Conservation (phyloP, 345 rosid genomes). For the Combretum micranthum region DNA sequence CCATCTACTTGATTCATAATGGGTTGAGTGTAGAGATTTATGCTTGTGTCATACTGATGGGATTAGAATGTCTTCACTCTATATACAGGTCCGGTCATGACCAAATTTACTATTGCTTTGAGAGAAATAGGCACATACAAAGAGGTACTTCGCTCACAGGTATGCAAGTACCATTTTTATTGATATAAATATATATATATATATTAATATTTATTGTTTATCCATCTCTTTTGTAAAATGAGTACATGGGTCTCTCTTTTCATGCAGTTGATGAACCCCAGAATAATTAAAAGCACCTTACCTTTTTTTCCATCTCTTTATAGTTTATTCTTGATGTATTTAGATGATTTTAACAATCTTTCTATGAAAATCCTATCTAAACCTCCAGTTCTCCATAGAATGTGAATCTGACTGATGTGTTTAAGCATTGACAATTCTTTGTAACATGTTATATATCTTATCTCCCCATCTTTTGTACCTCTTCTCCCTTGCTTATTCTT, state of each 20-base stretch:
- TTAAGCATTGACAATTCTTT: too few species aligned
- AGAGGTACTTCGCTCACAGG: slow-evolving; percentile 98
- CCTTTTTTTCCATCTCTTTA: too few species aligned
- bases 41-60: neutral
- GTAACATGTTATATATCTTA: too few species aligned
- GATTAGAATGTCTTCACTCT: slow-evolving; percentile 12
- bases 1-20: neutral
- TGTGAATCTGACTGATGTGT: too few species aligned
- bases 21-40: neutral
- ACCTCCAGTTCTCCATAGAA: too few species aligned
- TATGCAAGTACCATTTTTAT: slow-evolving; percentile 15
- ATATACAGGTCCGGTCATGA: slow-evolving; percentile 95
- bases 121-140: slow-evolving; percentile 98
- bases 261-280: neutral
- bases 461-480: too few species aligned
- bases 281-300: slow-evolving; percentile 1
- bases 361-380: too few species aligned
- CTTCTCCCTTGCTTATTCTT: neutral
- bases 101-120: slow-evolving; percentile 95
- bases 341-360: too few species aligned
- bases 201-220: neutral
- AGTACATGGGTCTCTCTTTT: neutral
- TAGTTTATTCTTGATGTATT: too few species aligned
- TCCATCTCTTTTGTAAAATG: neutral
- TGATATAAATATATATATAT: too few species aligned